Evolutionary conservation across 2,329 filamentous ascomycete genomes (phyloP).

Genomic region (Epichloe sp.): DNA sequence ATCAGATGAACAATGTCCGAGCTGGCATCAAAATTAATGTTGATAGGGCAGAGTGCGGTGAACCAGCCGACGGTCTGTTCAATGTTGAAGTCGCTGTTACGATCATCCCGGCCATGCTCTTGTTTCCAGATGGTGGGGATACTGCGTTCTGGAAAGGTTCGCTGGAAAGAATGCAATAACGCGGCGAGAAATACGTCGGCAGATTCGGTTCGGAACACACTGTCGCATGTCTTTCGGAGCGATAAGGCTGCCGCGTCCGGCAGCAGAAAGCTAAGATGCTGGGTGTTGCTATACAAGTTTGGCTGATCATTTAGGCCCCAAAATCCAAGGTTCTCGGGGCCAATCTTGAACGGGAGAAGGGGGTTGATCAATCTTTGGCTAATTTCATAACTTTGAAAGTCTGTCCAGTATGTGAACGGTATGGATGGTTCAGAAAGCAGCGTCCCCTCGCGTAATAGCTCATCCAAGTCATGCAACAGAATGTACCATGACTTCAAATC

Average conservation of each 20-base stretch:
- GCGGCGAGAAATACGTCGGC: constrained; percentile 41
- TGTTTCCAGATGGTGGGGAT: constrained; percentile 42
- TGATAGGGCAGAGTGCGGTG: constrained; percentile 40
- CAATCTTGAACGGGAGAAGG: constrained; percentile 26
- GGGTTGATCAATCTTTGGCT: constrained; percentile 16
- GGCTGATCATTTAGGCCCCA: constrained; percentile 30
- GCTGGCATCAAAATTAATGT: constrained; percentile 26
- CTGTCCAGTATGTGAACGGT: constrained; percentile 37
- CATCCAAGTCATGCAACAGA: constrained; percentile 36
- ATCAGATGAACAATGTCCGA: constrained; percentile 39
- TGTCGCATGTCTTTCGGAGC: constrained; percentile 29
- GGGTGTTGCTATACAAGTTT: constrained; percentile 33
- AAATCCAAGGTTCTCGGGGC: constrained; percentile 29
- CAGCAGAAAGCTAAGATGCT: constrained; percentile 29
- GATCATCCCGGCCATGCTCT: constrained; percentile 33
- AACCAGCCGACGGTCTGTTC: constrained; percentile 49
- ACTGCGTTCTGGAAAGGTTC: constrained; percentile 38
- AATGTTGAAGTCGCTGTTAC: constrained; percentile 34
- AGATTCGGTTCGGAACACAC: constrained; percentile 36
- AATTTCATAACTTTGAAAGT: constrained; percentile 29
- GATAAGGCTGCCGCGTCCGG: constrained; percentile 27
- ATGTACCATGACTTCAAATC: constrained; percentile 38
- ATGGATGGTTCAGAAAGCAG: constrained; percentile 30
- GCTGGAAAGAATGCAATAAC: constrained; percentile 40
- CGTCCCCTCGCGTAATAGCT: constrained; percentile 31